Evolutionary conservation across 495 filamentous ascomycete genomes (phyloP).

Genomic region (Aspergillus incahuasiensis): DNA sequence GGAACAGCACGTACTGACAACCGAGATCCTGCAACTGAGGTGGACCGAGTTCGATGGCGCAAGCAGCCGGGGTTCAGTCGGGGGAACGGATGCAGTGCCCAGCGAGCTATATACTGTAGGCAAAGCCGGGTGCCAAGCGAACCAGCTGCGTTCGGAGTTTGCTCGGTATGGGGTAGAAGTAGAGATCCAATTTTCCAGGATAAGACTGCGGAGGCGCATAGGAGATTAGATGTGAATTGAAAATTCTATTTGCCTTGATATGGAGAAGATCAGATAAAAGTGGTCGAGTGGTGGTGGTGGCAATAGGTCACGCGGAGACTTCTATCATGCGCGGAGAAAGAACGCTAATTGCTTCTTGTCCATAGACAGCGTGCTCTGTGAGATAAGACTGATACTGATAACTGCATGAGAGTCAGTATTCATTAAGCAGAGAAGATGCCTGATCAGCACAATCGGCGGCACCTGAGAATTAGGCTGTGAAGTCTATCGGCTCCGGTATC

Average conservation of each 20-base stretch:
- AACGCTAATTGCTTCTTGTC: background rate
- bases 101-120: constrained; percentile 17
- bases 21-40: constrained; percentile 6
- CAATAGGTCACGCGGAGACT: constrained; percentile 1
- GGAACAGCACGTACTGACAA: constrained; percentile 1
- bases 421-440: background rate
- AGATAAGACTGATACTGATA: background rate
- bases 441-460: background rate
- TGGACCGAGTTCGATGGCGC: constrained; percentile 14
- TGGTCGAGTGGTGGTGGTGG: background rate
- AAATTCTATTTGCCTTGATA: background rate
- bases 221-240: background rate
- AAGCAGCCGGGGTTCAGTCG: constrained; percentile 24
- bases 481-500: constrained; percentile 1
- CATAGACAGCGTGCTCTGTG: background rate
- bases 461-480: background rate
- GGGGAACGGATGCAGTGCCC: constrained; percentile 33
- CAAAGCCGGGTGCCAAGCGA: constrained; percentile 9
- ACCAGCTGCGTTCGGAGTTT: background rate
- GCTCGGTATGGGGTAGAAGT: background rate
- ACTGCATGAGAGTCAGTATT: background rate
- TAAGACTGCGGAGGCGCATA: background rate
- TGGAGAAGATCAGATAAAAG: background rate
- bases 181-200: background rate
- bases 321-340: constrained; percentile 9